Evolutionary conservation across 2,329 filamentous ascomycete genomes (phyloP), one percentile per base, ranked within the genome.

Genomic region (Leptosphaerulina australis): DNA sequence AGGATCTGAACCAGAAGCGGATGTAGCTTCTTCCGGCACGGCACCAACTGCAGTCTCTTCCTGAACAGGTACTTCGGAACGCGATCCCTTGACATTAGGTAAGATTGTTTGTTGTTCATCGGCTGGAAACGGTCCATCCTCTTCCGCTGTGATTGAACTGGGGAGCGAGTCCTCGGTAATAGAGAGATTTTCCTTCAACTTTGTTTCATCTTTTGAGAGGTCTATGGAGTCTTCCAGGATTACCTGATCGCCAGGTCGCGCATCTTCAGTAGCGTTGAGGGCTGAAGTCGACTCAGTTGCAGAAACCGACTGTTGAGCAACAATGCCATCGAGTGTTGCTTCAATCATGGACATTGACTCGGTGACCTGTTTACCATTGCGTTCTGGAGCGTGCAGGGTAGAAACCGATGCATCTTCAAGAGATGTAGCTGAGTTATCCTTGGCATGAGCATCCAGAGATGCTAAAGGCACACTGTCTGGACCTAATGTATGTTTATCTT

Each of bases 361-460:
- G 18, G 11, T 18, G 3, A 15, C 52, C 35, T 64, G 61, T 39
- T 58, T 62, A 24, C 59, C 61, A 15, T 53, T 54, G 20, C 59
- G 63, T 40, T 59, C 59, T 24, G 55, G 55, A 5, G 58, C 17
- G 6, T 45, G 34, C 9, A 45, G 12, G 8, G n/a, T 21, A 8
- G 22, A 10, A 12, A 21, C 18, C 8, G 39, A 10, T 5, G 30
- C 17, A 3, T 44, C 33, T 5, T 55, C 49, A 5, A 48, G 36
- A 12, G 44, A 26, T 5, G 34, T 31, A 28, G 22, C 17, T 21
- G 29, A 36, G 5, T 38, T 28, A 25, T 60, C 53, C 15, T 33
- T 31, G 5, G 39, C 33, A 3, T 41, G 38, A 14, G 31, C 29
- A 12, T 53, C 50, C 2, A 55, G 14, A 11, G 46, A 40, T 8